phyloP scores from a whole-genome alignment of 2,329 filamentous ascomycete species.

The Dactylella cylindrospora region DNA sequence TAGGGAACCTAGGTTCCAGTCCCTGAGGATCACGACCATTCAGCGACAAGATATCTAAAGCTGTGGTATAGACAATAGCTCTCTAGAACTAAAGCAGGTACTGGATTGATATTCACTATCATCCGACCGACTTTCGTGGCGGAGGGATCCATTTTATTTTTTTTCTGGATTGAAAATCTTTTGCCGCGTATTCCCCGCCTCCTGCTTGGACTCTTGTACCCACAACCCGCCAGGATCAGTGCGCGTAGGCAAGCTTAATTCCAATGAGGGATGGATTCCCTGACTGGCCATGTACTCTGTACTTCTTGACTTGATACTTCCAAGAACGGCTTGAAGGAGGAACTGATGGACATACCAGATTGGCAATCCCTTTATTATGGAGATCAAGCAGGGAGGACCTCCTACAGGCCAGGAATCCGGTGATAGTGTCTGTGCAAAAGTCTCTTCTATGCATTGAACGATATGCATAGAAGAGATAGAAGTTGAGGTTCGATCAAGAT shows the following conservation, averaged over 20 bases:
- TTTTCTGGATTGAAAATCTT: constrained; percentile 18
- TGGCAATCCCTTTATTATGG: constrained; percentile 29
- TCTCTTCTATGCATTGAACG: too few relatives aligned
- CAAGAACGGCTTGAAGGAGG: constrained; percentile 6
- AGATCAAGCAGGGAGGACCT: too few relatives aligned
- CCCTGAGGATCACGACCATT: constrained; percentile 1
- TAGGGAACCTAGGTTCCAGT: constrained; percentile 4
- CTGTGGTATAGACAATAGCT: neutral
- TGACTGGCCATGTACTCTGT: constrained; percentile 5
- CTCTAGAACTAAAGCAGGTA: constrained; percentile 36
- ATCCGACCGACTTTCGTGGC: constrained; percentile 19
- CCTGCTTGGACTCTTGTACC: constrained; percentile 14
- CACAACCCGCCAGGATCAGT: constrained; percentile 4
- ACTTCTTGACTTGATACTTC: neutral
- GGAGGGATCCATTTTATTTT: constrained; percentile 12
- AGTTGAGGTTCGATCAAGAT: too few relatives aligned
- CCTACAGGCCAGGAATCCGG: too few relatives aligned
- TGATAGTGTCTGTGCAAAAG: too few relatives aligned
- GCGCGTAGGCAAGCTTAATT: constrained; percentile 7
- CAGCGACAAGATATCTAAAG: neutral
- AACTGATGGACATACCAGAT: constrained; percentile 27
- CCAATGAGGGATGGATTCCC: constrained; percentile 32
- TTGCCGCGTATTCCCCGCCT: constrained; percentile 29
- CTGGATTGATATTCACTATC: constrained; percentile 24
- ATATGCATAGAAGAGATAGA: too few relatives aligned